Conservation (phyloP, 1,284 basidiomycete genomes). For the Boletellus sp. region DNA sequence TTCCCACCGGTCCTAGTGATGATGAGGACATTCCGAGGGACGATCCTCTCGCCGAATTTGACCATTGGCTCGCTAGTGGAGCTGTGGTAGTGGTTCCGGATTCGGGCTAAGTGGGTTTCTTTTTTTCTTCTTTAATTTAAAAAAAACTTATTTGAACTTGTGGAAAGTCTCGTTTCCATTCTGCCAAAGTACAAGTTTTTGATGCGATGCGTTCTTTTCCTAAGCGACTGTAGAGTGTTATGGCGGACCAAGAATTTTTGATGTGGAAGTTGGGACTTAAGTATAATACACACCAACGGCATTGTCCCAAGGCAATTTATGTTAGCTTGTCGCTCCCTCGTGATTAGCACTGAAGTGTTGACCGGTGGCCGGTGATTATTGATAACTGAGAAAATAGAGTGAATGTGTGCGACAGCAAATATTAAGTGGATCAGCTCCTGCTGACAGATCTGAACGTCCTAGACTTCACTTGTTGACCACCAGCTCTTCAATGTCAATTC, state of each 20-base stretch:
- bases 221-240: too few relatives aligned
- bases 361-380: too few relatives aligned
- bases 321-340: too few relatives aligned
- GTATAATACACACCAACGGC: too few relatives aligned
- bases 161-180: background rate
- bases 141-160: background rate
- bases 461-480: background rate
- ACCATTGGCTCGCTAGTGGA: conserved; percentile 46
- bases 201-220: background rate
- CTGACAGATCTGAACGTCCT: background rate
- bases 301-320: too few relatives aligned
- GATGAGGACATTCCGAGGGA: conserved; percentile 6
- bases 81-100: conserved; percentile 36
- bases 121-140: background rate
- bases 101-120: conserved; percentile 2
- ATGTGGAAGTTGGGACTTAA: too few relatives aligned
- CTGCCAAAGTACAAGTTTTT: background rate
- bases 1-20: background rate
- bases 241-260: too few relatives aligned
- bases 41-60: conserved; percentile 46
- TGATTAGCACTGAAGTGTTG: too few relatives aligned
- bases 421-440: background rate
- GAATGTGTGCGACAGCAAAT: background rate
- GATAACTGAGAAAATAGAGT: background rate
- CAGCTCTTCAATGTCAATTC: background rate